A percentile compares a stretch with the other conserved stretches of the same genome.
Conservation (phyloP, 768 basidiomycete species). For the Hypholoma sublateritium region DNA sequence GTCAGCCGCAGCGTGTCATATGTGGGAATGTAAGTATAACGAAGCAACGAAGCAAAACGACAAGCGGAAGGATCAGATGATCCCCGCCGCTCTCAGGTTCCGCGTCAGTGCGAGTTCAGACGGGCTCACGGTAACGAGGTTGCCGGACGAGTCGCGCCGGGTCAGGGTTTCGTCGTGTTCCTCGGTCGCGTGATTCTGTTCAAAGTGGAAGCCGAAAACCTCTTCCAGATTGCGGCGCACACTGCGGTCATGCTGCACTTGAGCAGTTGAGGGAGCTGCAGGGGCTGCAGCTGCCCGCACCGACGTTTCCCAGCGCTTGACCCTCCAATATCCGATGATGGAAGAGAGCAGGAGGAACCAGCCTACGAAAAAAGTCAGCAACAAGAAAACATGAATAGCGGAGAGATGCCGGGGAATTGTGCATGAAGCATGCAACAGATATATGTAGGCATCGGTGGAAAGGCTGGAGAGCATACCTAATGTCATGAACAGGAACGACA, state of each 20-base stretch:
- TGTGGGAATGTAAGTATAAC: background rate
- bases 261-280: constrained; percentile 36
- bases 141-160: constrained; percentile 24
- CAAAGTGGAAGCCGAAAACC: constrained; percentile 49
- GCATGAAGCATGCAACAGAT: too few relatives aligned
- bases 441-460: background rate
- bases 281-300: constrained; percentile 48
- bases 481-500: constrained; percentile 91
- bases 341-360: constrained; percentile 93
- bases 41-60: background rate
- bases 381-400: background rate
- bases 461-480: constrained; percentile 47
- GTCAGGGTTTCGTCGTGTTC: constrained; percentile 10
- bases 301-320: constrained; percentile 82
- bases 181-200: constrained; percentile 23
- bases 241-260: constrained; percentile 49
- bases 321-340: constrained; percentile 76
- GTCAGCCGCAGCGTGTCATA: background rate
- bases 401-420: too few relatives aligned
- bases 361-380: constrained; percentile 39
- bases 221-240: constrained; percentile 51
- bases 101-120: constrained; percentile 47
- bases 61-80: constrained; percentile 36
- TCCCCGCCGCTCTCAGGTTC: constrained; percentile 54
- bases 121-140: constrained; percentile 18